Percentiles rank a stretch among this genome's conserved stretches.
Evolutionary conservation across 78 protist species (phyloP).

Genomic region (Cavenderia fasciculata): DNA sequence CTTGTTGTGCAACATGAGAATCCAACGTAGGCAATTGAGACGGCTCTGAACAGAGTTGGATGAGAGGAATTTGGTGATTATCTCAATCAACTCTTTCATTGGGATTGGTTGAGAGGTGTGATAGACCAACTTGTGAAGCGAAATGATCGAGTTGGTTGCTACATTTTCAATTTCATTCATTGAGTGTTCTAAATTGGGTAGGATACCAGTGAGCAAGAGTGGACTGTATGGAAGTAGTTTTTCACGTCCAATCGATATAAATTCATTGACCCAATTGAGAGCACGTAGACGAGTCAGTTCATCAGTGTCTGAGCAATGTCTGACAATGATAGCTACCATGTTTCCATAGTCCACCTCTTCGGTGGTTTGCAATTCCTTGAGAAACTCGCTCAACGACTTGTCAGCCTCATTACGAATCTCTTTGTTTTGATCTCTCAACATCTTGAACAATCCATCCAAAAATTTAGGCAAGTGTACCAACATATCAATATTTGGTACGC

Average conservation of each 20-base stretch:
- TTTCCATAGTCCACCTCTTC: constrained; percentile 78
- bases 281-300: constrained; percentile 85
- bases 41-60: constrained; percentile 62
- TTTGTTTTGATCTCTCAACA: constrained; percentile 88
- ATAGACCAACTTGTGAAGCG: constrained; percentile 17
- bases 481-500: constrained; percentile 90
- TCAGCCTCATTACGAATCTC: constrained; percentile 84
- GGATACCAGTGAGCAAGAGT: constrained; percentile 70
- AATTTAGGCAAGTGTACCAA: constrained; percentile 88
- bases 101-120: constrained; percentile 45
- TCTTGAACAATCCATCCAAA: constrained; percentile 92
- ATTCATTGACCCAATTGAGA: constrained; percentile 86
- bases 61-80: constrained; percentile 22
- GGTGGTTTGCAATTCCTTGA: constrained; percentile 82
- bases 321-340: constrained; percentile 68
- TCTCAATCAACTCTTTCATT: constrained; percentile 47
- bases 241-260: constrained; percentile 74
- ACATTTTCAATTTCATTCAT: constrained; percentile 37
- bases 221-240: constrained; percentile 73
- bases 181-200: constrained; percentile 77
- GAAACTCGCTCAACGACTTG: constrained; percentile 82
- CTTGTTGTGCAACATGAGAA: constrained; percentile 77
- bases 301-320: constrained; percentile 51
- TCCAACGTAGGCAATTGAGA: constrained; percentile 80
- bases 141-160: constrained; percentile 24